Evolutionary conservation across 2,329 filamentous ascomycete genomes (phyloP), one percentile per base, ranked within the genome.

Genomic region (Calycina herbarum): DNA sequence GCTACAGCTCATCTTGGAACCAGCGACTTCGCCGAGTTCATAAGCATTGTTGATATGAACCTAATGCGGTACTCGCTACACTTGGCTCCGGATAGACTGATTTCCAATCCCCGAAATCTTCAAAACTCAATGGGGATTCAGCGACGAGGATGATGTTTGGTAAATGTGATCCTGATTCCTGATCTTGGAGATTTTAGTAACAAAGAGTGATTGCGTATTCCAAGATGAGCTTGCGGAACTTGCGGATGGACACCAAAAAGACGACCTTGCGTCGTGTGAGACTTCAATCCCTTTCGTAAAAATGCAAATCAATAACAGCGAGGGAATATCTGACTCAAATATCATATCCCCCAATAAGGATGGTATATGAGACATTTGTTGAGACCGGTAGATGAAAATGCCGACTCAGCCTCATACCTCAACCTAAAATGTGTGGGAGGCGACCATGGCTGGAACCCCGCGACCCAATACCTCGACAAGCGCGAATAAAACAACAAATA

Each of bases 341-440:
- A 48, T 48, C 42, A 5, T n/a, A 7, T 66, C 69, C 24, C 48
- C 64, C 38, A 51, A 48, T 24, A 15, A 24, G 40, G 10, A 33
- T 57, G 17, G 10, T 17, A 33, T 17, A 57, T 57, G 54, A 31
- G 54, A 57, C 54, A 29, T 33, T 57, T 29, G 13, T 17, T n/a
- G 13, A 57, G 54, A 57, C 24, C 45, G 45, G 20, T 51, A 20
- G n/a, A 24, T 31, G 54, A 33, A 33, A 33, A 7, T 33, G 13
- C 24, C 54, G 31, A 29, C 54, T 31, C 54, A 29, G 54, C 54
- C 54, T 57, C 54, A 33, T 57, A 57, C 24, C 54, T 31, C 27
- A 31, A 57, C 54, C 54, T 57, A 33, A 57, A 57, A 31, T 31
- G 27, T 57, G 31, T n/a, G 54, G 54, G 54, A 57, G 54, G 54